Percentiles rank a stretch among this genome's conserved stretches.
phyloP scores from a whole-genome alignment of 257 asterid species.

The Asclepias syriaca region DNA sequence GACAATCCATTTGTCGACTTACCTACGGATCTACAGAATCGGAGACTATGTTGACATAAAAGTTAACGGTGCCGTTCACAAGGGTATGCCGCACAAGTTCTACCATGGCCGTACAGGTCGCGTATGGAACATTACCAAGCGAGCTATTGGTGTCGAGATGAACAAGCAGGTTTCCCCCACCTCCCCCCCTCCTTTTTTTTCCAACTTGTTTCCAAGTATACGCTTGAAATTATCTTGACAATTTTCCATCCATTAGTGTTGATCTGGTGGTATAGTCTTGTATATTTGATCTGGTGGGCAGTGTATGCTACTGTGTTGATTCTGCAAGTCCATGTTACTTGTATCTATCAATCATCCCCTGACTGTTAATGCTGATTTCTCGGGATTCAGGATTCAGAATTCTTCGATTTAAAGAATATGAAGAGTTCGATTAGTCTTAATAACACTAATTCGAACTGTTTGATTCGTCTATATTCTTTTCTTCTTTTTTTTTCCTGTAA shows the following conservation, averaged over 20 bases:
- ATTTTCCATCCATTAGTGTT: background rate
- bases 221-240: background rate
- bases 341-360: background rate
- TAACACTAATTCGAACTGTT: background rate
- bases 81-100: constrained; percentile 42
- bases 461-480: too few relatives aligned
- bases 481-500: too few relatives aligned
- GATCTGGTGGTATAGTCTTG: background rate
- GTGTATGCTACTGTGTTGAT: too few relatives aligned
- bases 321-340: background rate
- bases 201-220: background rate
- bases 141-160: constrained; percentile 41
- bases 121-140: constrained; percentile 42
- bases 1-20: constrained; percentile 22
- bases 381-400: background rate
- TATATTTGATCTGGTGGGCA: background rate
- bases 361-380: background rate
- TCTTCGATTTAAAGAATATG: background rate
- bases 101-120: constrained; percentile 47
- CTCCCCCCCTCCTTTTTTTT: background rate
- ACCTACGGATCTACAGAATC: constrained; percentile 24
- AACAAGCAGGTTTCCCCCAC: constrained; percentile 30
- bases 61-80: constrained; percentile 39
- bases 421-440: background rate
- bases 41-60: constrained; percentile 39